Evolutionary conservation across 495 filamentous ascomycete genomes (phyloP), one percentile per base, ranked within the genome.

Genomic region (Penicillium mononematosum): DNA sequence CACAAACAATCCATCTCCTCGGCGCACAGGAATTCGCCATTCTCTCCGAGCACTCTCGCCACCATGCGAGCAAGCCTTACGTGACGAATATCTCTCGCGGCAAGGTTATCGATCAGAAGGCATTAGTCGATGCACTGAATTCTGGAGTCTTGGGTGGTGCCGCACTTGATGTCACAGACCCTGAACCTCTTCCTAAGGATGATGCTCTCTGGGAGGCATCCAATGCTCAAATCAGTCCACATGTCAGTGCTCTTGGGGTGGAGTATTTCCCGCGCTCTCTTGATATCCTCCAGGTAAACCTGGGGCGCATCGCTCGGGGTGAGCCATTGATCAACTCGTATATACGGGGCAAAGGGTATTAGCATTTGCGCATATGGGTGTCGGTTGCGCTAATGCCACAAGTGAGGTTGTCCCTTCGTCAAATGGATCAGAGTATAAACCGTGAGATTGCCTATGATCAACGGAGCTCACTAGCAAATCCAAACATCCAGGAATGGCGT

Each of bases 161-260:
- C 0, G 89, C 89, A 38, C 71, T 96, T 22, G 91, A 96, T 69
- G 91, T 95, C 0, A 87, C 89, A 9, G 88, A 93, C 53, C 91
- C 91, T 0, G 91, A 96, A 63, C 91, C 91, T 0, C 65, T 96
- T 60, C 88, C 89, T 0, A 58, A 74, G 25, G 85, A 87, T 10
- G 81, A 86, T 69, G 81, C 85, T 55, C 68, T 96, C 32, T 94
- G 89, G 84, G 81, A 79, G n/a, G 73, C 85, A 61, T 78, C 83
- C 55, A 92, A 93, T 74, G 77, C 88, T 24, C 80, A 86, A 45
- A 79, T 96, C 50, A 92, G 88, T 58, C 91, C 91, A 31, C 91
- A 96, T 79, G 72, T 91, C 17, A 90, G 88, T 70, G 83, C 86
- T 2, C 45, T 78, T 46, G 84, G 83, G 6, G 71, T 64, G 16